Conservation (phyloP, 192 early-diverging fungal genomes). For the Lobosporangium transversale region DNA sequence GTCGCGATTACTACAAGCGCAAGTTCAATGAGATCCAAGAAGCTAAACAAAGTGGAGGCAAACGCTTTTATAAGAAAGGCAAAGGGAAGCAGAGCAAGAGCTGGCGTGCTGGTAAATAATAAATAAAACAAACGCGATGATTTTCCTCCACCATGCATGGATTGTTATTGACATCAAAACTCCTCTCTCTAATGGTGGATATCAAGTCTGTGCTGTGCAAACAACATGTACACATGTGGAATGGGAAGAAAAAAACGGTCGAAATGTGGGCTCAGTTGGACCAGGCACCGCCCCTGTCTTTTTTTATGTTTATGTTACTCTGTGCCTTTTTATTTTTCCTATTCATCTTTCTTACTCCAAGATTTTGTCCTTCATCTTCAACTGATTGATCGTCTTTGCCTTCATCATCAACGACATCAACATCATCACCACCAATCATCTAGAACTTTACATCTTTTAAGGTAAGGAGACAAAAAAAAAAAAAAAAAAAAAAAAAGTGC, state of each 20-base stretch:
- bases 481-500: too few relatives aligned
- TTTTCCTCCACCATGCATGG: too few relatives aligned
- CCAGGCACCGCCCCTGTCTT: background rate
- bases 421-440: too few relatives aligned
- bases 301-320: background rate
- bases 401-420: too few relatives aligned
- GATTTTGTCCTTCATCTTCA: too few relatives aligned
- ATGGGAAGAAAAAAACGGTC: background rate
- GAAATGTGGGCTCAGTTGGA: background rate
- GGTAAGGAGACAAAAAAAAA: too few relatives aligned
- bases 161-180: too few relatives aligned
- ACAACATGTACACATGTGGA: background rate
- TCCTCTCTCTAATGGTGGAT: too few relatives aligned
- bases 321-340: background rate
- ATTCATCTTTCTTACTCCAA: background rate
- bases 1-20: slow-evolving; percentile 86
- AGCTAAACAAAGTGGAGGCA: slow-evolving; percentile 61
- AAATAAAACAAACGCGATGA: too few relatives aligned
- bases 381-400: too few relatives aligned
- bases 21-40: slow-evolving; percentile 86
- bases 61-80: slow-evolving; percentile 62
- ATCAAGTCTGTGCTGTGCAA: too few relatives aligned
- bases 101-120: slow-evolving; percentile 54
- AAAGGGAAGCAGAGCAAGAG: slow-evolving; percentile 56
- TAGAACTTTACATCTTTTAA: too few relatives aligned